Base-by-base conservation (phyloP, 2,329 filamentous ascomycete genomes). In the Hymenoscyphus fructigenus region DNA sequence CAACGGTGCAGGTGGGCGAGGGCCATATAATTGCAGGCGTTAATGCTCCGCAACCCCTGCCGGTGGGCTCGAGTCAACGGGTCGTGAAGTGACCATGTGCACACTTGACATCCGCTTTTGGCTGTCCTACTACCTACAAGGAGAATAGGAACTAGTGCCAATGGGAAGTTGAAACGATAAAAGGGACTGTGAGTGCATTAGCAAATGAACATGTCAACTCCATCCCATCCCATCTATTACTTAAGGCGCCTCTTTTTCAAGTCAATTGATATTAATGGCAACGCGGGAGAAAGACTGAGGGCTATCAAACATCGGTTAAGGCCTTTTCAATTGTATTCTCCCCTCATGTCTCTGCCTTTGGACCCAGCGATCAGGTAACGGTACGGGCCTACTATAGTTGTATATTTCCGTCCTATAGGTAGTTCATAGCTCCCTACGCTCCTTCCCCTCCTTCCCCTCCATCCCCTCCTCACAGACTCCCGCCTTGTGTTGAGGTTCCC, bases 281-380 rank as follows among this genome's bases (percentile, higher is more conserved):
- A 47, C 9, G 63, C 57, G 50, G 58, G 36, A 60, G 55, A 59
- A 47, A 53, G 61, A 57, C 36, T 41, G 61, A 41, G 63, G 47
- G 58, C 50, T 58, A 63, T 62, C 23, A 28, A 64, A 60, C 63
- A 61, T 32, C 36, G 36, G 36, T 47, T 60, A 29, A 44, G 57
- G 34, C 57, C 41, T 44, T 59, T 44, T 44, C 23, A 32, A 47
- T 47, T 5, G n/a, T 47, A n/a, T 20, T 9, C n/a, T 20, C 29
- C 32, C 50, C 23, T 60, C 59, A 60, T 50, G 38, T 60, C 28
- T 60, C 59, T 50, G 20, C 44, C 44, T 50, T 50, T 26, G 44
- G 44, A 26, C 10, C 44, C 44, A 20, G 34, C 12, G 34, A 14
- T 12, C 34, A 36, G 34, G 34, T 36, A 36, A 36, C 34, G 34